Percentiles rank a stretch among this genome's conserved stretches.
These are phyloP conservation scores for Deinandra increscens DNA, from an alignment of 129 eudicot genomes.

Conservation along the genomic window DNA sequence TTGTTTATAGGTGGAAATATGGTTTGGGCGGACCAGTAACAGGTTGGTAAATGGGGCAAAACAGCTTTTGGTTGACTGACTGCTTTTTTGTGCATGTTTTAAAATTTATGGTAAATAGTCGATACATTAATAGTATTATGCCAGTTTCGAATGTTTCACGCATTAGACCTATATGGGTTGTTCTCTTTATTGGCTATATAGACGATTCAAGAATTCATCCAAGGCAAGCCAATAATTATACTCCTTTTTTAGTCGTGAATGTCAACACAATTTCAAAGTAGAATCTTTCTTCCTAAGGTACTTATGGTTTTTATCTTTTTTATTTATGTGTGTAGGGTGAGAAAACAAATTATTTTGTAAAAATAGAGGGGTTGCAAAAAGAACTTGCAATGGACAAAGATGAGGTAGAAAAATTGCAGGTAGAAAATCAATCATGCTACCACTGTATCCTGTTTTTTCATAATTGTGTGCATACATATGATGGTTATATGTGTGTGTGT, in stretches of 20 bases:
- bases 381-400: slow-evolving; percentile 83
- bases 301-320: slow-evolving; percentile 14
- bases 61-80: too few relatives aligned
- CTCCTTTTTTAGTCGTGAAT: slow-evolving; percentile 5
- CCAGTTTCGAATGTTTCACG: background rate
- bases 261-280: background rate
- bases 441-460: background rate
- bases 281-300: background rate
- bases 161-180: background rate
- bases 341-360: slow-evolving; percentile 70
- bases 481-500: too few relatives aligned
- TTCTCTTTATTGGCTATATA: background rate
- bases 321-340: slow-evolving; percentile 48
- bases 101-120: background rate
- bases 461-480: too few relatives aligned
- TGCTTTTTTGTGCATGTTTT: background rate
- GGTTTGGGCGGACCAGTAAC: background rate
- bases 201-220: slow-evolving; percentile 68
- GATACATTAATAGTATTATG: background rate
- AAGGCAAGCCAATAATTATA: slow-evolving; percentile 45
- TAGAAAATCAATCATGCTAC: slow-evolving; percentile 17
- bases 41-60: too few relatives aligned
- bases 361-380: slow-evolving; percentile 83
- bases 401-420: slow-evolving; percentile 86
- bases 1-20: background rate